phyloP scores from a whole-genome alignment of 2,329 filamentous ascomycete genomes.

The Botrytis squamosa region DNA sequence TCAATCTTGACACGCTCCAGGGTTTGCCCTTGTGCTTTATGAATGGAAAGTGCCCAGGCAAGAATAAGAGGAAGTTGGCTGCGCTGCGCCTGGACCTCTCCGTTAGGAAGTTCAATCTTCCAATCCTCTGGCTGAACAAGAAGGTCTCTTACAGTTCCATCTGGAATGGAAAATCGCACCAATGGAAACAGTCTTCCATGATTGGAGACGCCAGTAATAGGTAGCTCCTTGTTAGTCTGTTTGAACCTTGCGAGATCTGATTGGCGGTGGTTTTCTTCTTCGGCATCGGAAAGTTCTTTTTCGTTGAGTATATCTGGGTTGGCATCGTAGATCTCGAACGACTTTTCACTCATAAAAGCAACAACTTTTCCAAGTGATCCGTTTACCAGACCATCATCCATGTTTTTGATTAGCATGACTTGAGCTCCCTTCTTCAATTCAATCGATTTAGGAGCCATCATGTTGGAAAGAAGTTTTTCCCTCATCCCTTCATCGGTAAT shows the following conservation, averaged over 20 bases:
- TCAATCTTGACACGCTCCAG: constrained; percentile 88
- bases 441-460: constrained; percentile 85
- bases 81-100: constrained; percentile 87
- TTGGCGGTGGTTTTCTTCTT: constrained; percentile 32
- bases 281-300: constrained; percentile 47
- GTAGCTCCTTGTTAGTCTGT: constrained; percentile 39
- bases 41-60: constrained; percentile 95
- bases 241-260: constrained; percentile 44
- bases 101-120: constrained; percentile 96
- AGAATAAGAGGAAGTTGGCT: constrained; percentile 83
- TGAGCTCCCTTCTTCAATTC: constrained; percentile 88
- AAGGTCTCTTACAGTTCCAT: constrained; percentile 73
- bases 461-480: constrained; percentile 78
- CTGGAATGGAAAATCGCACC: constrained; percentile 77
- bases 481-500: constrained; percentile 64
- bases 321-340: constrained; percentile 57
- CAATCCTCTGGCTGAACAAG: constrained; percentile 86
- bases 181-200: constrained; percentile 69
- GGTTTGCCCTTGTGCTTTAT: constrained; percentile 96
- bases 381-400: constrained; percentile 91
- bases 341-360: constrained; percentile 71
- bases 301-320: constrained; percentile 56
- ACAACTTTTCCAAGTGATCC: constrained; percentile 86
- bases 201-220: constrained; percentile 37
- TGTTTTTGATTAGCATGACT: constrained; percentile 99